Evolutionary conservation across 2,329 filamentous ascomycete genomes (phyloP).

Genomic region (Bipolaris bicolor): DNA sequence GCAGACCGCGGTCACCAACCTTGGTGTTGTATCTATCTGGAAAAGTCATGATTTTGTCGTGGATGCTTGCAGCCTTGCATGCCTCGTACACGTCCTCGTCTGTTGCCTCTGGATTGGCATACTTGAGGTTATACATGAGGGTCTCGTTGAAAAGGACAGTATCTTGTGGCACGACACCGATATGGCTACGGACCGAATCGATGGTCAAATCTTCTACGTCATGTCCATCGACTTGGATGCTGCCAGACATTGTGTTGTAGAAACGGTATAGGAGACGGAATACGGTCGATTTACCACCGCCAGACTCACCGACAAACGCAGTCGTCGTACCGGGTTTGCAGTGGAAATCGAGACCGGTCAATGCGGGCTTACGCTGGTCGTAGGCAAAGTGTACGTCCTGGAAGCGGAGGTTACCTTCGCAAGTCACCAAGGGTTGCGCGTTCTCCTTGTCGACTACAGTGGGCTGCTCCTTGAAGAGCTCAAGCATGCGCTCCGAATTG

Average conservation of each 20-base stretch:
- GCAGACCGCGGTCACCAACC: conserved; percentile 86
- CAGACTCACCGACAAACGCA: conserved; percentile 93
- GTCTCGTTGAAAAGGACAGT: conserved; percentile 94
- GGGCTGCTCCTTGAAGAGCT: conserved; percentile 94
- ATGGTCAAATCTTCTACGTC: conserved; percentile 88
- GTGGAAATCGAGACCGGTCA: conserved; percentile 83
- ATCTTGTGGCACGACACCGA: conserved; percentile 96
- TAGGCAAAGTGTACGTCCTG: conserved; percentile 91
- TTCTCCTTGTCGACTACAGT: conserved; percentile 81
- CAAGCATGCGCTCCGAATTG: conserved; percentile 91
- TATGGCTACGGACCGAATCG: conserved; percentile 87
- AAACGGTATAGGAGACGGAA: conserved; percentile 96
- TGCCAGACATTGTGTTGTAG: conserved; percentile 83
- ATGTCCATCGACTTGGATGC: conserved; percentile 81
- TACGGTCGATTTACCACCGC: conserved; percentile 94
- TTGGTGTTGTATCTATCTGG: conserved; percentile 88
- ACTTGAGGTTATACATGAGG: conserved; percentile 92
- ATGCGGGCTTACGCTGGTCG: conserved; percentile 80
- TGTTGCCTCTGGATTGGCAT: conserved; percentile 80
- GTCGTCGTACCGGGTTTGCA: conserved; percentile 91
- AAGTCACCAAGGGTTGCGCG: conserved; percentile 68
- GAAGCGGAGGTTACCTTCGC: conserved; percentile 83
- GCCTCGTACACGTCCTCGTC: conserved; percentile 83
- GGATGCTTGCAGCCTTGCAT: conserved; percentile 85
- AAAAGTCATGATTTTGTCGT: conserved; percentile 88